These are phyloP conservation scores for Theobroma cacao DNA, from an alignment of 345 rosid genomes.

Conservation along the genomic window DNA sequence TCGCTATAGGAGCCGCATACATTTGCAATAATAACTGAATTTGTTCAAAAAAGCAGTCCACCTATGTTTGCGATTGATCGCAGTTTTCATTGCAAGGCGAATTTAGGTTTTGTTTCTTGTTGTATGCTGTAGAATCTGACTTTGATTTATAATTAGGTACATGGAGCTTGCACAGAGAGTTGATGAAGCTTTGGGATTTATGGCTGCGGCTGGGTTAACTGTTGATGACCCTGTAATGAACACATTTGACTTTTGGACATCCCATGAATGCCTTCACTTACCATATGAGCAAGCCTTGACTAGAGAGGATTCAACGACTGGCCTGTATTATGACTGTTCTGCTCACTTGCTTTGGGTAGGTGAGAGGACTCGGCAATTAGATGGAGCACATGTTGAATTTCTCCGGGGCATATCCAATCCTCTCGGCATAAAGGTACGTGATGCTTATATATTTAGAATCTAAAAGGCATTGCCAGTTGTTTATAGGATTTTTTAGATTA, in stretches of 20 bases:
- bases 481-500: not conserved
- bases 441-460: not conserved
- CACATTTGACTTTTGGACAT: constrained; percentile 62
- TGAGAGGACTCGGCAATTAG: constrained; percentile 68
- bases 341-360: constrained; percentile 77
- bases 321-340: constrained; percentile 68
- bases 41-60: not conserved
- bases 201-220: constrained; percentile 70
- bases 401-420: constrained; percentile 63
- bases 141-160: constrained; percentile 32
- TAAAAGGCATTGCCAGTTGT: not conserved
- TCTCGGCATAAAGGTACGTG: constrained; percentile 54
- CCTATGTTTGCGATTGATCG: not conserved
- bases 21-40: not conserved
- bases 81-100: not conserved
- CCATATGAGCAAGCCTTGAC: constrained; percentile 74
- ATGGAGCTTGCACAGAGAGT: constrained; percentile 65
- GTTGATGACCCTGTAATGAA: constrained; percentile 59
- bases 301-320: constrained; percentile 67
- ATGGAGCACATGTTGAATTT: constrained; percentile 70
- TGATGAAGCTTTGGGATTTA: constrained; percentile 67
- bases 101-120: constrained; percentile 3
- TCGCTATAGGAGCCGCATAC: not conserved
- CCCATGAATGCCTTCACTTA: constrained; percentile 61
- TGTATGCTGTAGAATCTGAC: not conserved